phyloP scores from a whole-genome alignment of 176 grass and related monocot genomes.

The Cenchrus americanus region DNA sequence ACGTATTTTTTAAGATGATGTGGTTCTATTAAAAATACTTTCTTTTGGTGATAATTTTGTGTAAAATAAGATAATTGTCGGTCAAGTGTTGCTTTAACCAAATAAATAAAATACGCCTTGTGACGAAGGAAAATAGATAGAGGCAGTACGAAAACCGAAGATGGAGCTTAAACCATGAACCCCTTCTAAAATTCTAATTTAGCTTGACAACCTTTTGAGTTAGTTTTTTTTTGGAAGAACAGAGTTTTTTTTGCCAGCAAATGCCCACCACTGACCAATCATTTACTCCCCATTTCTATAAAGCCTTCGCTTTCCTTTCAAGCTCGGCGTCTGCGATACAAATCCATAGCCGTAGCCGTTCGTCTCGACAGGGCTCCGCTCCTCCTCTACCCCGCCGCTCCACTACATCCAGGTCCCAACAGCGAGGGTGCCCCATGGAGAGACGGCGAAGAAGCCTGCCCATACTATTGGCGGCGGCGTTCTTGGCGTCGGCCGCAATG shows the following conservation, averaged over 20 bases:
- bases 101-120: no score
- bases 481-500: constrained; percentile 25
- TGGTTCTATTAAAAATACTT: no score
- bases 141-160: no score
- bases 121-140: no score
- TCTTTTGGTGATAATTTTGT: no score
- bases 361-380: background rate
- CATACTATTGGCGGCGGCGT: background rate
- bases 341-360: background rate
- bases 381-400: background rate
- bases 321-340: background rate
- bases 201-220: no score
- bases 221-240: background rate
- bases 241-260: background rate
- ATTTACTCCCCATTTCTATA: background rate
- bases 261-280: background rate
- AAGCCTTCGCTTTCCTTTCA: background rate
- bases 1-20: no score
- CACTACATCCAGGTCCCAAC: background rate
- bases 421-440: constrained; percentile 17
- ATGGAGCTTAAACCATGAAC: no score
- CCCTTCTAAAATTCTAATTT: no score
- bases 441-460: constrained; percentile 6
- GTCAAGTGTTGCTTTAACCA: no score
- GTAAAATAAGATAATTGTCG: no score